Base-by-base conservation (phyloP, 2,329 filamentous ascomycete genomes). In the Xylariaceae sp. region DNA sequence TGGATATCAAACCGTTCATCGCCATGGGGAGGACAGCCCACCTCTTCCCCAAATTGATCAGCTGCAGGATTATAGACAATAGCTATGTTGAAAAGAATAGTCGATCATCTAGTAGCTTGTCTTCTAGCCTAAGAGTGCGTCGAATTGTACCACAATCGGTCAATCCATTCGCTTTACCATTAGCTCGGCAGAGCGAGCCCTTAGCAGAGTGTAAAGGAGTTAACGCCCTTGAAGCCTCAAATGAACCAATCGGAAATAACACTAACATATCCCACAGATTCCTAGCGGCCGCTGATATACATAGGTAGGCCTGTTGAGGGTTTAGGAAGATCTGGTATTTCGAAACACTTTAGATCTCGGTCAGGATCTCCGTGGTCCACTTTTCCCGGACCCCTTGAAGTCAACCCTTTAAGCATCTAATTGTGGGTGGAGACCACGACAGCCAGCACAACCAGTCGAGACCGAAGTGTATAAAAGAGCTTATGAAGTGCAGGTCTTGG, bases 311-410 rank as follows among this genome's bases (percentile, higher is more conserved):
- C 16, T 31, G 21, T 34, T 36, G 39, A 21, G 31, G 26, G 40
- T 39, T 49, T 44, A 33, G 16, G 24, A 12, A 29, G 39, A 39
- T 39, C n/a, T 54, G 11, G 23, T 39, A 55, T 29, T 37, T 50
- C 28, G 45, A 55, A 55, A 58, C 56, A 47, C 50, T 49, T 29
- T 28, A n/a, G 40, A 58, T 55, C 50, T 54, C 40, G 36, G 26
- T 36, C 23, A 36, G n/a, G 37, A 50, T 33, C 24, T 17, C 23
- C 21, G 19, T 24, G 56, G 6, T 9, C 56, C 51, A 41, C 39
- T 28, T 37, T 43, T 36, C 46, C 39, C 24, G 33, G 16, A 45
- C 16, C 46, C 17, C 55, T 36, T 21, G 3, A 24, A 44, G 17
- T 45, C n/a, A 26, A 37, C 14, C 39, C 12, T 26, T 2, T 17